Evolutionary conservation across 1,284 basidiomycete species (phyloP).

Genomic region (Cryptococcus hybrid): DNA sequence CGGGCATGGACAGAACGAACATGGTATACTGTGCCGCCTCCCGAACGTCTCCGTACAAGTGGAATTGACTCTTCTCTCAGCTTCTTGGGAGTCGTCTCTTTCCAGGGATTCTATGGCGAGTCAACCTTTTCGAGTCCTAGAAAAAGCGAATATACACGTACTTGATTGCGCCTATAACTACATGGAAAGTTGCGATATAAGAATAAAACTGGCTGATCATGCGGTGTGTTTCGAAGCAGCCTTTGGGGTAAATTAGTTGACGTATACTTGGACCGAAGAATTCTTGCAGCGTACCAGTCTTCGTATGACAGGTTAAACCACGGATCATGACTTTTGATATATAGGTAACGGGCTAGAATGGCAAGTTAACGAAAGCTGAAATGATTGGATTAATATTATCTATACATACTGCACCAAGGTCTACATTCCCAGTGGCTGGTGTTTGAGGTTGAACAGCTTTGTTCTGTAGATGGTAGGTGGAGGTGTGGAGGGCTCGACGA

Average conservation of each 20-base stretch:
- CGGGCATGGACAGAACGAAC: constrained; percentile 55
- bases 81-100: constrained; percentile 76
- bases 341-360: constrained; percentile 58
- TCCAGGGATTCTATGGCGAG: constrained; percentile 84
- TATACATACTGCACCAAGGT: constrained; percentile 20
- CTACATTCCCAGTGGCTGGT: constrained; percentile 26
- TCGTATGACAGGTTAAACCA: constrained; percentile 94
- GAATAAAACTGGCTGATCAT: constrained; percentile 69
- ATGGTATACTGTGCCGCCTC: constrained; percentile 98
- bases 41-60: constrained; percentile 82
- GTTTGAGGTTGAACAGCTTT: constrained; percentile 29
- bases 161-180: constrained; percentile 67
- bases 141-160: constrained; percentile 18
- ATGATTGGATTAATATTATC: too few species aligned
- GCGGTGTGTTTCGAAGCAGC: constrained; percentile 75
- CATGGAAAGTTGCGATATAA: constrained; percentile 87
- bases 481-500: constrained; percentile 2
- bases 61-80: constrained; percentile 62
- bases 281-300: constrained; percentile 66
- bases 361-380: neutral
- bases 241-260: constrained; percentile 50
- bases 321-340: constrained; percentile 79
- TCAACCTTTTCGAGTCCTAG: neutral
- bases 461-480: constrained; percentile 5
- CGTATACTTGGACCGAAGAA: neutral